These are phyloP conservation scores for Podila epicladia DNA, from an alignment of 192 early-diverging fungal genomes.

Conservation along the genomic window DNA sequence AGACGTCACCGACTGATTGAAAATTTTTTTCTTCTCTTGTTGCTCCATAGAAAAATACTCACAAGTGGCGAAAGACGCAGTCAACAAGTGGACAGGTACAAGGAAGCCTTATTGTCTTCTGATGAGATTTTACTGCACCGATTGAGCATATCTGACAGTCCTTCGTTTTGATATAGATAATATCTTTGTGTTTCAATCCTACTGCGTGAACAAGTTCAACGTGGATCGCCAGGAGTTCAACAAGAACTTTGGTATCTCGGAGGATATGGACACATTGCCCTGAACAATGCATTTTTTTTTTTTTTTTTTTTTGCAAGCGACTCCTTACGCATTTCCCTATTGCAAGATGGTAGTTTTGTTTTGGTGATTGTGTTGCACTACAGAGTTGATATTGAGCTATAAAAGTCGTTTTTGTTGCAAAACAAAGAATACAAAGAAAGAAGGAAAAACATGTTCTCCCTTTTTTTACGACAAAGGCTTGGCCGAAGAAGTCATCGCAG, in stretches of 20 bases:
- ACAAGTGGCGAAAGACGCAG: constrained; percentile 70
- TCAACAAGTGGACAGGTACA: constrained; percentile 88
- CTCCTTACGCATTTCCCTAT: background rate
- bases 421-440: background rate
- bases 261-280: constrained; percentile 77
- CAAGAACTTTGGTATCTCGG: constrained; percentile 70
- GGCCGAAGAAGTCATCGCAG: too few species aligned
- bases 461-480: too few species aligned
- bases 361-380: too few species aligned
- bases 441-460: too few species aligned
- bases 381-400: too few species aligned
- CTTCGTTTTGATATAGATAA: constrained; percentile 66
- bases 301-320: background rate
- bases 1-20: background rate
- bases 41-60: constrained; percentile 65
- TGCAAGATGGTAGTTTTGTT: background rate
- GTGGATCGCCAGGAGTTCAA: constrained; percentile 73
- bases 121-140: background rate
- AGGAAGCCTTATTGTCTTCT: background rate
- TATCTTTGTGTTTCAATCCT: constrained; percentile 83
- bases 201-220: constrained; percentile 74
- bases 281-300: constrained; percentile 21
- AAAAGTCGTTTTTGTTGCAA: background rate
- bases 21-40: background rate
- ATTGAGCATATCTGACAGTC: background rate